Evolutionary conservation across 2,329 filamentous ascomycete species (phyloP), one percentile per base, ranked within the genome.

Genomic region (Xylaria sp.): DNA sequence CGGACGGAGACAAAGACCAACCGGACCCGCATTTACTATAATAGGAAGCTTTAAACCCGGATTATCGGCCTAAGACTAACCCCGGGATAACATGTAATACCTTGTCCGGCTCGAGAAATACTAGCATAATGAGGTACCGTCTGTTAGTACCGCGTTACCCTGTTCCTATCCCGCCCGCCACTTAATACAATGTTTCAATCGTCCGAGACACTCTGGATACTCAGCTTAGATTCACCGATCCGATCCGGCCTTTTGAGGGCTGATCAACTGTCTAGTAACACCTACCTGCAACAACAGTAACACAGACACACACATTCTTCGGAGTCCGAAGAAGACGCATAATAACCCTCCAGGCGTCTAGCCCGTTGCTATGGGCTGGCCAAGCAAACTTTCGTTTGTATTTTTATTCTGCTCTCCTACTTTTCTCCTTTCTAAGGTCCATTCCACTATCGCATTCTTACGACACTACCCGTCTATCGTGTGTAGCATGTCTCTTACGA

Each of bases 101-200:
- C n/a, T n/a, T n/a, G n/a, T n/a, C n/a, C n/a, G n/a, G n/a, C n/a
- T n/a, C n/a, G n/a, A n/a, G n/a, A n/a, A n/a, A n/a, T n/a, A n/a
- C n/a, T n/a, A n/a, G n/a, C n/a, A n/a, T n/a, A n/a, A n/a, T n/a
- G n/a, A n/a, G n/a, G n/a, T n/a, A n/a, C n/a, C n/a, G n/a, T n/a
- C n/a, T n/a, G 18, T 64, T 51, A 51, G 62, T 41, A 7, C 41
- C 34, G 55, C 37, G 55, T 44, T 58, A 9, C n/a, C 10, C 7
- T 4, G 13, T 13, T n/a, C 1, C 28, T 41, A 57, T 41, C 34
- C 28, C 28, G 61, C 39, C 3, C 31, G 39, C 15, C 13, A 18
- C 28, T n/a, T n/a, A n/a, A 18, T 39, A 48, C 15, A 15, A 1
- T 12, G 23, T 5, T 31, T 28, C 18, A 34, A 34, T 37, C 34